A percentile compares a stretch with the other conserved stretches of the same genome.
Conservation (phyloP, 495 filamentous ascomycete genomes). For the Amphirosellinia nigrospora region DNA sequence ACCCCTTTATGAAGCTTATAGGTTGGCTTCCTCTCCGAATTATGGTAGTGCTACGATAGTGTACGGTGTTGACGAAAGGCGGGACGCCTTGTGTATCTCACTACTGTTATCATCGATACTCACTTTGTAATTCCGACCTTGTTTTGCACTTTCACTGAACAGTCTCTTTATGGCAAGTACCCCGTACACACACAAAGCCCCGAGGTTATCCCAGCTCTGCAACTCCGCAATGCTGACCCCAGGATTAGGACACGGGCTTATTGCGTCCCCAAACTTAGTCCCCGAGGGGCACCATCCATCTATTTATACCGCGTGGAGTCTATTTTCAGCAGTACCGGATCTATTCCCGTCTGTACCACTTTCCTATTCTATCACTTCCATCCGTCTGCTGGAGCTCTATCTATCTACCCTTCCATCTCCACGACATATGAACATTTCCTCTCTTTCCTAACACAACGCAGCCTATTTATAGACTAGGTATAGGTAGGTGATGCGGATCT, state of each 20-base stretch:
- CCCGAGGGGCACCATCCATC: conserved; percentile 1
- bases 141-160: too few species aligned
- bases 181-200: too few species aligned
- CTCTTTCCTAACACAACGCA: too few species aligned
- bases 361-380: neutral
- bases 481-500: neutral
- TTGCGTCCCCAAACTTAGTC: too few species aligned
- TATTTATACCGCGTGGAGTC: neutral
- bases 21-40: neutral
- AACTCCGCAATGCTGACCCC: neutral
- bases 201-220: too few species aligned
- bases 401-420: too few species aligned
- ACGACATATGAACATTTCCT: neutral
- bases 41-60: neutral
- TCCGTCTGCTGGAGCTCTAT: neutral
- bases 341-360: neutral
- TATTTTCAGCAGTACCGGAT: neutral
- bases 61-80: neutral
- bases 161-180: too few species aligned
- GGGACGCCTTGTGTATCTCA: neutral
- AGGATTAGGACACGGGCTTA: neutral
- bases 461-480: neutral
- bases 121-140: too few species aligned
- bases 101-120: conserved; percentile 14
- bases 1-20: neutral